A percentile compares a stretch with the other conserved stretches of the same genome.
phyloP scores from a whole-genome alignment of 345 rosid genomes.

The Melastoma malabathricum region DNA sequence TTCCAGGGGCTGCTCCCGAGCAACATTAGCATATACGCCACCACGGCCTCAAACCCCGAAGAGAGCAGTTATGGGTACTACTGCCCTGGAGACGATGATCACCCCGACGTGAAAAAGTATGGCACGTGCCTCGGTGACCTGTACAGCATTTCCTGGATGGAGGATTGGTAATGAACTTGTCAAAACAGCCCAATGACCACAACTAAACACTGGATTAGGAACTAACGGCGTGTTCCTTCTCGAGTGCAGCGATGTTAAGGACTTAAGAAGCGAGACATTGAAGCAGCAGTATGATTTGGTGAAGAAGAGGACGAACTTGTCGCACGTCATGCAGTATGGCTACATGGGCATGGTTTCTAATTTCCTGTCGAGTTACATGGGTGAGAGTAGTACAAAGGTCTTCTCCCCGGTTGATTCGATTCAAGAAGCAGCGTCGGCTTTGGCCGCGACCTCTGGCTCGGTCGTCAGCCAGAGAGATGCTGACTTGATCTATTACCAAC shows the following conservation, averaged over 20 bases:
- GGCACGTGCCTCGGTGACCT: constrained; percentile 49
- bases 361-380: constrained; percentile 25
- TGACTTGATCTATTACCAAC: constrained; percentile 23
- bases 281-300: constrained; percentile 33
- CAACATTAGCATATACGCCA: constrained; percentile 28
- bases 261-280: constrained; percentile 37
- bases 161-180: constrained; percentile 37
- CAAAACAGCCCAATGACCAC: background rate
- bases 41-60: constrained; percentile 36
- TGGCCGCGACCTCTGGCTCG: background rate
- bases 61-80: constrained; percentile 45
- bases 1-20: constrained; percentile 46
- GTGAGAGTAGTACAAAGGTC: constrained; percentile 16
- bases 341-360: constrained; percentile 11
- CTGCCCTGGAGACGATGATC: constrained; percentile 15
- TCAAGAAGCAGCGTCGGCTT: constrained; percentile 2
- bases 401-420: background rate
- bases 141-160: constrained; percentile 74
- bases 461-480: constrained; percentile 23
- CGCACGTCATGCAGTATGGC: constrained; percentile 59
- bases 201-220: background rate
- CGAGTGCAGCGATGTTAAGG: constrained; percentile 34
- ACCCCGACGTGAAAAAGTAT: constrained; percentile 13
- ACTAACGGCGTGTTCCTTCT: background rate
- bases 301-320: constrained; percentile 27